Percentiles rank a stretch among this genome's conserved stretches.
Conservation (phyloP, 169 alveolate species). For the Neospora caninum region DNA sequence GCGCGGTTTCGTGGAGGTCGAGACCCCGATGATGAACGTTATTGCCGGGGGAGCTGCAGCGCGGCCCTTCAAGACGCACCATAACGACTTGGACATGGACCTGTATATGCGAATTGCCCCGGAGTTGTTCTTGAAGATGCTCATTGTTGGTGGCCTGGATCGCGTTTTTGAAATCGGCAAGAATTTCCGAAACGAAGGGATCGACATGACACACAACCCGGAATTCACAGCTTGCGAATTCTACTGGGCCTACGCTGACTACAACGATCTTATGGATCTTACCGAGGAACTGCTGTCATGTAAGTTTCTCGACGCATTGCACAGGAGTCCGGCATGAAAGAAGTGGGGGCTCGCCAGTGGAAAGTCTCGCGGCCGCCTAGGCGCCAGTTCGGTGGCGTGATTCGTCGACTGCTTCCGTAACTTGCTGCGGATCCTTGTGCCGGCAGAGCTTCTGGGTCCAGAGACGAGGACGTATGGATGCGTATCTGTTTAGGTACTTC, state of each 20-base stretch:
- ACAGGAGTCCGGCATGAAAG: neutral
- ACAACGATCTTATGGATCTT: slow-evolving; percentile 94
- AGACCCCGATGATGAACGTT: slow-evolving; percentile 99
- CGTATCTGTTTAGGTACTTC: too few species aligned
- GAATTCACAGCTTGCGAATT: slow-evolving; percentile 99
- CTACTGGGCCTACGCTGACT: slow-evolving; percentile 97
- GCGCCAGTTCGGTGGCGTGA: neutral
- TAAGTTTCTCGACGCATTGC: slow-evolving; percentile 63
- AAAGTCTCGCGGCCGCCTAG: too few species aligned
- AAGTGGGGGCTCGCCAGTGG: too few species aligned
- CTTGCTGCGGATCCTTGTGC: neutral
- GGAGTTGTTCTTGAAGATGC: slow-evolving; percentile 95
- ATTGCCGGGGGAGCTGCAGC: slow-evolving; percentile 98
- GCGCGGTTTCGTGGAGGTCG: slow-evolving; percentile 95
- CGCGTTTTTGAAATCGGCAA: slow-evolving; percentile 98
- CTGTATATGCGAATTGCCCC: slow-evolving; percentile 99
- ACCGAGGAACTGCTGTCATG: slow-evolving; percentile 96
- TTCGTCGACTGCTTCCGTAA: neutral
- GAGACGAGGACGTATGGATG: too few species aligned
- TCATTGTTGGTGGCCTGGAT: slow-evolving; percentile 97
- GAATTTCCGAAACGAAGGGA: slow-evolving; percentile 99
- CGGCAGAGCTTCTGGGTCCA: too few species aligned
- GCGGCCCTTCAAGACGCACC: slow-evolving; percentile 97
- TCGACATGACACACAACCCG: slow-evolving; percentile 98
- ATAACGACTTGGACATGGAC: slow-evolving; percentile 95